Evolutionary conservation across 208 protist genomes (phyloP).

Genomic region (Wallacemonas sp.): DNA sequence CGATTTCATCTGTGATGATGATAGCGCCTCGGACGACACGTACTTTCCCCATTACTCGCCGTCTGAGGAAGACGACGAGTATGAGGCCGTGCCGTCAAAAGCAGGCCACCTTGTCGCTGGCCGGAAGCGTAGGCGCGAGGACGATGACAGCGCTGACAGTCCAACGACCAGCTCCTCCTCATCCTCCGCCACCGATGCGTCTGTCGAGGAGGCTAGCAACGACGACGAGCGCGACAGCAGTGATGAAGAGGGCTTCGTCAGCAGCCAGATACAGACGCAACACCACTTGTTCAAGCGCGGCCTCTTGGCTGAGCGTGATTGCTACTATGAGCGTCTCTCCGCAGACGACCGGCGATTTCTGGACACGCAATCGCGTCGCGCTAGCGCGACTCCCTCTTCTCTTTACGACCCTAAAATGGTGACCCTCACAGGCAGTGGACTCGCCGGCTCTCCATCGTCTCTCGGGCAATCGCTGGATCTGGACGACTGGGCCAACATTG

Average conservation of each 20-base stretch:
- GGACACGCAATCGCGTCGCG: slow-evolving; percentile 12
- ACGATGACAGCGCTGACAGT: too few relatives aligned
- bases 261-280: neutral
- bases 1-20: slow-evolving; percentile 41
- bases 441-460: neutral
- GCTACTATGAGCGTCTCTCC: slow-evolving; percentile 37
- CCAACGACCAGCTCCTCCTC: neutral
- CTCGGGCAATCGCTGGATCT: slow-evolving; percentile 7
- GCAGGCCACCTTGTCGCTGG: neutral
- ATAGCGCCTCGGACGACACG: slow-evolving; percentile 19
- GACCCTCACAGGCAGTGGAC: neutral
- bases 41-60: slow-evolving; percentile 23
- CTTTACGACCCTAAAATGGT: slow-evolving; percentile 49
- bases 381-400: slow-evolving; percentile 8
- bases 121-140: neutral
- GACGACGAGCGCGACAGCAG: neutral
- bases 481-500: slow-evolving; percentile 45
- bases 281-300: slow-evolving; percentile 25
- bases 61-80: slow-evolving; percentile 8
- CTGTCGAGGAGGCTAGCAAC: neutral
- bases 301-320: slow-evolving; percentile 24
- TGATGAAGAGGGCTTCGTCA: neutral
- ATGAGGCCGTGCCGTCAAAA: neutral
- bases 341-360: slow-evolving; percentile 44
- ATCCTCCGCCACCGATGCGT: neutral